Base-by-base conservation (phyloP, 1,284 basidiomycete species). In the Ceratobasidium papillatum region DNA sequence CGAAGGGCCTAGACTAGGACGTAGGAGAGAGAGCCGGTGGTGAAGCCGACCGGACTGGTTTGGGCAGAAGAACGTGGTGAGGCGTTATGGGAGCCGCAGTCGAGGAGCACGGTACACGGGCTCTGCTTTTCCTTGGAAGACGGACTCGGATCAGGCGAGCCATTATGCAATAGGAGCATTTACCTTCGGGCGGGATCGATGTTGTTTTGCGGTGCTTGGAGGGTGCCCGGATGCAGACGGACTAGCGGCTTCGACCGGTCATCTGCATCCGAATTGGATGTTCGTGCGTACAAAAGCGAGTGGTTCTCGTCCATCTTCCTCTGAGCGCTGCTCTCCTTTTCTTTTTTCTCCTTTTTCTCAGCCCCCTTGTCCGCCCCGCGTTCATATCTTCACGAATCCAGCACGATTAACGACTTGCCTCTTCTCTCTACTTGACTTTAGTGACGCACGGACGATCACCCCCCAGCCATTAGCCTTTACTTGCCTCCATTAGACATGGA, bases 391-490 rank as follows among this genome's bases (percentile, higher is more conserved):
- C 64, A 66, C 64, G 64, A 66, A 45, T 32, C n/a, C 58, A 22
- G 58, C 58, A 61, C 58, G 58, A 61, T 34, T 41, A 27, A 61
- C 64, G 64, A 66, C 47, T n/a, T n/a, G n/a, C n/a, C n/a, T n/a
- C n/a, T n/a, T n/a, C n/a, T n/a, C 47, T 27, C 38, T 25, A 0
- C 2, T 11, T 58, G 17, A 34, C 30, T 22, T 27, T 32, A 12
- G 54, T 56, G 54, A 56, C 54, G 25, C 54, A 14, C 54, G 22
- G 43, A 64, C 43, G 17, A 47, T 22, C n/a, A n/a, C n/a, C n/a
- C n/a, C n/a, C n/a, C n/a, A n/a, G n/a, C 7, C 19, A 17, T 4
- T 47, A 9, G 19, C 38, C 8, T 47, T 17, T 12, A 54, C 32
- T n/a, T 36, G n/a, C 47, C 19, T 34, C 65, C 30, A 54, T 27